These are phyloP conservation scores for Dendrobium nobile DNA, from an alignment of 106 monocot species.

Conservation along the genomic window DNA sequence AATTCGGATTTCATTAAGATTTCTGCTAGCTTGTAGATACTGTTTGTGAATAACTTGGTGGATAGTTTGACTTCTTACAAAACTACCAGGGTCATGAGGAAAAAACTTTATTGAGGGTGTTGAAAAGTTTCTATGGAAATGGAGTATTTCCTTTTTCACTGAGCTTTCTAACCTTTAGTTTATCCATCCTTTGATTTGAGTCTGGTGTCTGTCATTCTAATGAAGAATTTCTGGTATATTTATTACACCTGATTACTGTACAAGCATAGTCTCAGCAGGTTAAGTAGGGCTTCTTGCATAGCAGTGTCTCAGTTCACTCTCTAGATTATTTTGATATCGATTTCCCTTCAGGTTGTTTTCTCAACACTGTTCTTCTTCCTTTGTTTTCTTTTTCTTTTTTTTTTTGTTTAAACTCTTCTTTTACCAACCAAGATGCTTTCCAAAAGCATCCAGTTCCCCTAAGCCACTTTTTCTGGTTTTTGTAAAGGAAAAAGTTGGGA, in stretches of 20 bases:
- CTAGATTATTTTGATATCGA: neutral
- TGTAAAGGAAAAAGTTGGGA: neutral
- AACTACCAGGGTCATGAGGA: neutral
- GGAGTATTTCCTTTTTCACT: neutral
- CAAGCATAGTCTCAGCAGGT: neutral
- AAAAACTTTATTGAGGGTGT: neutral
- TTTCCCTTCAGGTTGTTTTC: neutral
- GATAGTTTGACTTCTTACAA: conserved; percentile 1
- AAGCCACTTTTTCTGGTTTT: conserved; percentile 21
- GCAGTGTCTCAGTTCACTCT: neutral
- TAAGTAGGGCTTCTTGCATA: conserved; percentile 2
- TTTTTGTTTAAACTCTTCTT: neutral
- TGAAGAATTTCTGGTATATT: neutral
- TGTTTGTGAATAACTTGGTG: conserved; percentile 2
- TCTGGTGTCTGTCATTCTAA: conserved; percentile 1
- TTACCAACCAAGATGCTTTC: neutral
- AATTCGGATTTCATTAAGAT: neutral
- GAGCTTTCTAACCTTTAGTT: neutral
- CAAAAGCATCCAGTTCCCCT: conserved; percentile 10
- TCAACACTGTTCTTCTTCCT: neutral
- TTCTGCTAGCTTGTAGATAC: conserved; percentile 10
- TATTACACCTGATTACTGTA: neutral
- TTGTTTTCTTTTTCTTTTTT: neutral
- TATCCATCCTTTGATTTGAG: neutral
- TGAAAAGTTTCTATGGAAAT: neutral